phyloP scores from a whole-genome alignment of 257 asterid genomes.

The Coffea eugenioides region DNA sequence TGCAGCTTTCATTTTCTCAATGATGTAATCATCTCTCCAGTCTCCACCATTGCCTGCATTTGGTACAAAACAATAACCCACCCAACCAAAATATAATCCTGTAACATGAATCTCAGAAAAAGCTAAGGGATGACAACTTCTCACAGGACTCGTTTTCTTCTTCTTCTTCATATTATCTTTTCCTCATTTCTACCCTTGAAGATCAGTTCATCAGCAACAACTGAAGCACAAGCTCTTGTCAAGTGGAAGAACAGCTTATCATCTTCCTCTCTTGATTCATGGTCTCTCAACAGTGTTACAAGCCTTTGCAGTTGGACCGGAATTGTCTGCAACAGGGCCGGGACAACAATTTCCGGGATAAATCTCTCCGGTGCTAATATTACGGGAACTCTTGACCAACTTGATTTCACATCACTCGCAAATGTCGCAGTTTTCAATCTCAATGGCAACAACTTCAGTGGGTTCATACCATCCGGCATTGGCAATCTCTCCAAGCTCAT shows the following conservation, averaged over 20 bases:
- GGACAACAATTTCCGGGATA: constrained; percentile 41
- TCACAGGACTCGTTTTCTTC: constrained; percentile 5
- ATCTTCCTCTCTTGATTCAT: constrained; percentile 41
- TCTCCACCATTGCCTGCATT: not conserved
- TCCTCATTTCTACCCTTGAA: constrained; percentile 27
- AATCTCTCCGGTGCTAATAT: constrained; percentile 39
- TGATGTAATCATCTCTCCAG: not conserved
- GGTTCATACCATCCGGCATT: constrained; percentile 63
- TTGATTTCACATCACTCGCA: constrained; percentile 46
- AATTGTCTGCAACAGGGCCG: constrained; percentile 42
- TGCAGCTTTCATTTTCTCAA: not conserved
- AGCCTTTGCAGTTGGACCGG: constrained; percentile 69
- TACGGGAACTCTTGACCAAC: constrained; percentile 36
- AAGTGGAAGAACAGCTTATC: constrained; percentile 55
- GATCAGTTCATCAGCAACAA: constrained; percentile 39
- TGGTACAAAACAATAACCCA: no score
- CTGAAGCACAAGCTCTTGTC: constrained; percentile 61
- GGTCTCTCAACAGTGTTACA: constrained; percentile 50
- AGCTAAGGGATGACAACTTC: constrained; percentile 32
- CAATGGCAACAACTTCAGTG: constrained; percentile 42
- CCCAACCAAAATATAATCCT: not conserved
- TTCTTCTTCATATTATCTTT: constrained; percentile 28
- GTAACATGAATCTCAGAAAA: not conserved
- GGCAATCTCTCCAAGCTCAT: constrained; percentile 47
- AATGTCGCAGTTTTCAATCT: constrained; percentile 43